phyloP scores from a whole-genome alignment of 495 filamentous ascomycete species.

The Penicillium flavigenum region DNA sequence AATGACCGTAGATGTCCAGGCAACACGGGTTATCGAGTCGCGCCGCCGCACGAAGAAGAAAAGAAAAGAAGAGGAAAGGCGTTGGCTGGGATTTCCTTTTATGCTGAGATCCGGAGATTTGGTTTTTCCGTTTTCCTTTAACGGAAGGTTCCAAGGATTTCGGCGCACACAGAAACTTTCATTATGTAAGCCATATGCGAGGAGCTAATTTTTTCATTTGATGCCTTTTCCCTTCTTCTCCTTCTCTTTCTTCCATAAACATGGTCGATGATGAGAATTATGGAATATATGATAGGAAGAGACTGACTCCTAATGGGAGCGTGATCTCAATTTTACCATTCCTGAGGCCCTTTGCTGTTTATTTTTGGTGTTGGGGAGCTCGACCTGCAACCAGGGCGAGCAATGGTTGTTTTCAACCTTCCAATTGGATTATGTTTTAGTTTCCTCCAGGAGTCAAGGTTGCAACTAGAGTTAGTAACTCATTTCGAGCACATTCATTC shows the following conservation, averaged over 20 bases:
- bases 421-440: background rate
- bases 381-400: background rate
- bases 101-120: slow-evolving; percentile 3
- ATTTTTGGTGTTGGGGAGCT: slow-evolving; percentile 10
- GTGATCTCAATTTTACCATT: slow-evolving; percentile 55
- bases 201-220: slow-evolving; percentile 13
- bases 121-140: slow-evolving; percentile 14
- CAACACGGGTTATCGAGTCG: slow-evolving; percentile 56
- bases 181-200: slow-evolving; percentile 15
- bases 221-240: slow-evolving; percentile 9
- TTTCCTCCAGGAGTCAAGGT: background rate
- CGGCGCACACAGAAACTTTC: slow-evolving; percentile 2
- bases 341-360: slow-evolving; percentile 39
- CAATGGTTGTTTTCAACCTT: background rate
- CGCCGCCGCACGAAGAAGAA: slow-evolving; percentile 63
- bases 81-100: slow-evolving; percentile 27
- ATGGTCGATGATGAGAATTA: slow-evolving; percentile 56
- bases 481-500: background rate
- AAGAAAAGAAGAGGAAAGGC: slow-evolving; percentile 34
- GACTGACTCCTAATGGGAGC: slow-evolving; percentile 53
- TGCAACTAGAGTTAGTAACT: background rate
- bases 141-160: slow-evolving; percentile 9
- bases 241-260: slow-evolving; percentile 27
- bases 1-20: slow-evolving; percentile 42
- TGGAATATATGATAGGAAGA: slow-evolving; percentile 62